Conservation (phyloP, 2,329 filamentous ascomycete species). For the Cercospora beticola region DNA sequence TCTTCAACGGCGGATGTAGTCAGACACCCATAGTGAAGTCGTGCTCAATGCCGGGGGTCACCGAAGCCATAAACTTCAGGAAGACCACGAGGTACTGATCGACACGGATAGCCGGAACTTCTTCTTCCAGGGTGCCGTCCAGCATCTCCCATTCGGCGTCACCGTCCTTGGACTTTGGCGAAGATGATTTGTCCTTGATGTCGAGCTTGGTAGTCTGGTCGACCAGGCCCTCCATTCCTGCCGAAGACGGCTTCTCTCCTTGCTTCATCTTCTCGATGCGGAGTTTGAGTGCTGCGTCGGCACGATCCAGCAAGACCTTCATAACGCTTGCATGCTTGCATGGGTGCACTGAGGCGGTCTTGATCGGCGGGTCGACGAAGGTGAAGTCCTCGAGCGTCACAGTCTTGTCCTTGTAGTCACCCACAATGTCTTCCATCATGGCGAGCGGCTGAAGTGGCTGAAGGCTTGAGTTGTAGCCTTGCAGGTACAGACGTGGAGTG, state of each 20-base stretch:
- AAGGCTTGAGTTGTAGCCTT: conserved; percentile 69
- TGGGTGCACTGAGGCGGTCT: conserved; percentile 95
- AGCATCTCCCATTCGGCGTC: conserved; percentile 64
- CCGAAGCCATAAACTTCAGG: conserved; percentile 70
- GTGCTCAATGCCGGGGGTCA: conserved; percentile 95
- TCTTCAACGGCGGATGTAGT: conserved; percentile 31
- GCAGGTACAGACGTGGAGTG: conserved; percentile 91
- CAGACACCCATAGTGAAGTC: conserved; percentile 96
- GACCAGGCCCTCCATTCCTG: conserved; percentile 80
- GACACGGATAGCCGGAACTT: conserved; percentile 79
- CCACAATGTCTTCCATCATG: conserved; percentile 97
- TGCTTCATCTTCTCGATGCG: conserved; percentile 75
- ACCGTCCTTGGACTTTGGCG: conserved; percentile 45
- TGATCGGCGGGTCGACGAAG: conserved; percentile 85
- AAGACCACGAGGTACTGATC: conserved; percentile 88
- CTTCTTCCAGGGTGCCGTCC: conserved; percentile 59
- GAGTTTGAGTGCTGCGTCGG: conserved; percentile 87
- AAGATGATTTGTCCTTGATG: conserved; percentile 53
- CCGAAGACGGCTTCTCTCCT: conserved; percentile 50
- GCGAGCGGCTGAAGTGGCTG: conserved; percentile 74
- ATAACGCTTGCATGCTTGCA: conserved; percentile 98
- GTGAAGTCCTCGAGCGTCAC: conserved; percentile 97
- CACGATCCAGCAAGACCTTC: conserved; percentile 94
- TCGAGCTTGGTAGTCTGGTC: conserved; percentile 66
- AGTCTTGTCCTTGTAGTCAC: conserved; percentile 97